Conservation (phyloP, 1,284 basidiomycete genomes). For the Pisolithus thermaeus region DNA sequence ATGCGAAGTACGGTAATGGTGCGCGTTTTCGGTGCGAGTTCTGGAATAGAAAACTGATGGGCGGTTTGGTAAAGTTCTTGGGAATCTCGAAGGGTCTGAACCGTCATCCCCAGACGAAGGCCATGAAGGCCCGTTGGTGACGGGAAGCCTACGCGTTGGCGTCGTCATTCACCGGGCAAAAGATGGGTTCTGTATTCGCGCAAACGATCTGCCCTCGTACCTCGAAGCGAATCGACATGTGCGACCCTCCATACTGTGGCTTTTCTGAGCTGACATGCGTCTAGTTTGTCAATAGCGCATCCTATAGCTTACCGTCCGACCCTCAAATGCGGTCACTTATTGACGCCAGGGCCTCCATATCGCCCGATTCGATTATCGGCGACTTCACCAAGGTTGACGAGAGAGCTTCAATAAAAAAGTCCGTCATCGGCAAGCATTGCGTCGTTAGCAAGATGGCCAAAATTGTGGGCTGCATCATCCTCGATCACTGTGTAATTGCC, state of each 20-base stretch:
- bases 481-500: constrained; percentile 86
- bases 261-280: constrained; percentile 3
- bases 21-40: constrained; percentile 12
- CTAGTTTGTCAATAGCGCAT: constrained; percentile 48
- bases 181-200: constrained; percentile 63
- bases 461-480: constrained; percentile 80
- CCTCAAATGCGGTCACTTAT: constrained; percentile 59
- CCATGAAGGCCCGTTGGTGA: constrained; percentile 30
- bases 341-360: constrained; percentile 80
- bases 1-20: constrained; percentile 55
- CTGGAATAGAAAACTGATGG: not conserved
- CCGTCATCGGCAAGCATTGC: constrained; percentile 85
- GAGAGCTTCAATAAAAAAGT: constrained; percentile 81
- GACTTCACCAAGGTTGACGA: constrained; percentile 81
- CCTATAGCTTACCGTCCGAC: constrained; percentile 53
- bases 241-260: constrained; percentile 6
- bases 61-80: constrained; percentile 12
- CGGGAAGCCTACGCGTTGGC: constrained; percentile 54
- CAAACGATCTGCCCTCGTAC: constrained; percentile 80
- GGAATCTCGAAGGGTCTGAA: constrained; percentile 23
- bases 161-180: constrained; percentile 52
- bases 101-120: constrained; percentile 42
- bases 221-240: constrained; percentile 81
- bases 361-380: constrained; percentile 79
- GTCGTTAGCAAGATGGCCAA: constrained; percentile 83